These are phyloP conservation scores for Diaporthe sp. DNA, from an alignment of 2,329 filamentous ascomycete species.

Conservation along the genomic window DNA sequence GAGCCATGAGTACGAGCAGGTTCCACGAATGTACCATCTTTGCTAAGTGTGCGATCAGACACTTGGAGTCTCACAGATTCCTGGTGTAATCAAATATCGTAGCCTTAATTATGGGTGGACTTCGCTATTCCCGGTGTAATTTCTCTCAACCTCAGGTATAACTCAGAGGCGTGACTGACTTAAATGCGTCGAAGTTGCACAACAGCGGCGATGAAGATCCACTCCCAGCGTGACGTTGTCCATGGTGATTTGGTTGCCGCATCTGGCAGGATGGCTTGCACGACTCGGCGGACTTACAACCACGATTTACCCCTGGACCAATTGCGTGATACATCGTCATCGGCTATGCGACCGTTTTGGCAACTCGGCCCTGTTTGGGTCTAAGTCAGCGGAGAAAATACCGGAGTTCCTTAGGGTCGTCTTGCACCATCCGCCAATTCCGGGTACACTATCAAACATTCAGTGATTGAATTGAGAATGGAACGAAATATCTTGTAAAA, in stretches of 20 bases:
- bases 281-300: not conserved
- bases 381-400: constrained; percentile 14
- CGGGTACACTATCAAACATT: not conserved
- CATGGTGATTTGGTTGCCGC: not conserved
- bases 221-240: not conserved
- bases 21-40: not conserved
- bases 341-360: not conserved
- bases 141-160: not conserved
- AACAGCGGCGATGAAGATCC: not conserved
- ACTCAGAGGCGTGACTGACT: not conserved
- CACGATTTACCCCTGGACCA: not conserved
- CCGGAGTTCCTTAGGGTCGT: not conserved
- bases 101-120: not conserved
- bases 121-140: no score
- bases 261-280: not conserved
- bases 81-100: not conserved
- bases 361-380: not conserved
- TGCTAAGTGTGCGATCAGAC: no score
- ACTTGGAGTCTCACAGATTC: not conserved
- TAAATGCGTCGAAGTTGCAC: not conserved
- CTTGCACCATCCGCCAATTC: constrained; percentile 14
- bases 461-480: not conserved
- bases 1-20: constrained; percentile 2
- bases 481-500: no score
- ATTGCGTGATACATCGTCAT: constrained; percentile 27